Base-by-base conservation (phyloP, 441 rosid species). In the Erodium texanum region DNA sequence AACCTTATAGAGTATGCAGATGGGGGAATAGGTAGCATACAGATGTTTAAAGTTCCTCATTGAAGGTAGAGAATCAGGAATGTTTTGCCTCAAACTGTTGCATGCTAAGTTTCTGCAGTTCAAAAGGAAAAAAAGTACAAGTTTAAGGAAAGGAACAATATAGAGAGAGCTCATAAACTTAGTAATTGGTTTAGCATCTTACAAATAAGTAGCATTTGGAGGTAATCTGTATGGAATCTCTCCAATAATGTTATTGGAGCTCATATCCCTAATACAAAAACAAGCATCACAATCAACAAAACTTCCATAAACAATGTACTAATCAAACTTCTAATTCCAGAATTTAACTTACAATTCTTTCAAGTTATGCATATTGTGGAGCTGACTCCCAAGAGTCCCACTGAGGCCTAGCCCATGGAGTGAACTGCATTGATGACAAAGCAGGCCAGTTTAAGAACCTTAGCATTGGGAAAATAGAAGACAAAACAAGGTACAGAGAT, bases 181-280 rank as follows among this genome's bases (percentile, higher is more conserved):
- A 58, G 12, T 1, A 58, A 58, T 22, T 2, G 15, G 27, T 9
- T 58, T 24, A 36, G 32, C 2, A 32, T 73, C 97, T 82, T 77
- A 94, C 99, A 94, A 67, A 68, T 82, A 89, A 70, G 96, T 87
- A 71, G 78, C 88, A 75, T 88, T 90, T 54, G 90, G 90, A 24
- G 99, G 99, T 72, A 94, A 78, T 61, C 77, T 79, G 61, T 72
- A 69, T 3, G 98, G 97, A 71, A 94, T 88, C 77, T 86, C 93
- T 75, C 96, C 99, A 64, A 38, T 64, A 43, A 94, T 75, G 71
- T 70, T 64, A 68, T 94, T 94, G 76, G 78, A 82, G 87, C 97
- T 89, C 62, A 89, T 70, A 84, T 95, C 99, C 79, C 99, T 92
- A 64, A 66, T 7, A 76, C 36, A 64, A 65, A 64, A 69, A 32